Conservation (phyloP, 2,329 filamentous ascomycete genomes). For the Westerdykella ornata region DNA sequence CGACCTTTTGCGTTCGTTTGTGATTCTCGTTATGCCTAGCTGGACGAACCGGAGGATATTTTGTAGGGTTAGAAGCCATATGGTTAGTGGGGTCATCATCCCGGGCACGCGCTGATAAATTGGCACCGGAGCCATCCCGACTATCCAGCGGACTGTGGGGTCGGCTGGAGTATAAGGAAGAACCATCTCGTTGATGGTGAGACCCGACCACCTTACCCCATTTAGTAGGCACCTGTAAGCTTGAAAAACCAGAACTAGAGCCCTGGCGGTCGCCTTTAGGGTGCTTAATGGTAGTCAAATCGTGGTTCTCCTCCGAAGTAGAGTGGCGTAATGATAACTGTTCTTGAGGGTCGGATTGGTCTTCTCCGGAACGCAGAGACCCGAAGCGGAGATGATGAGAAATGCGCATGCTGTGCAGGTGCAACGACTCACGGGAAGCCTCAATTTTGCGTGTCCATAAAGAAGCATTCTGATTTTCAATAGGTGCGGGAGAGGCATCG, state of each 20-base stretch:
- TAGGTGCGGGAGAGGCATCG: no score
- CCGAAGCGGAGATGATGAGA: constrained; percentile 41
- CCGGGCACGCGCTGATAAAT: constrained; percentile 9
- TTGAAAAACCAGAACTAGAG: constrained; percentile 36
- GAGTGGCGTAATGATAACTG: constrained; percentile 13
- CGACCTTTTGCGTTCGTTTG: constrained; percentile 19
- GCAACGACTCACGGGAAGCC: constrained; percentile 22
- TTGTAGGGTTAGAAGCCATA: no score
- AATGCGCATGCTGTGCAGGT: constrained; percentile 42
- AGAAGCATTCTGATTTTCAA: no score
- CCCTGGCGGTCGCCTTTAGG: constrained; percentile 23
- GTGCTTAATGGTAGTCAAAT: constrained; percentile 8
- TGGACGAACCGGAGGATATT: no score
- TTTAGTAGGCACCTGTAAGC: constrained; percentile 29
- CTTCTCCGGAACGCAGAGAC: constrained; percentile 36
- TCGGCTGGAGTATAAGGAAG: constrained; percentile 39
- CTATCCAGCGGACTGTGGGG: constrained; percentile 34
- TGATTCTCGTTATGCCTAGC: constrained; percentile 7
- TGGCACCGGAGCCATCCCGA: constrained; percentile 19
- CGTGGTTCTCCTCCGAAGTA: constrained; percentile 17
- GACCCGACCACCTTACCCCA: constrained; percentile 33
- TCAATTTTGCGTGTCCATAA: no score
- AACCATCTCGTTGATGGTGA: constrained; percentile 7
- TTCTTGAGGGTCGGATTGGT: constrained; percentile 18
- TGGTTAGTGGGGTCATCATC: constrained; percentile 1